A percentile compares a stretch with the other conserved stretches of the same genome.
phyloP scores from a whole-genome alignment of 768 basidiomycete genomes.

The Rubroboletus pulcherrimus region DNA sequence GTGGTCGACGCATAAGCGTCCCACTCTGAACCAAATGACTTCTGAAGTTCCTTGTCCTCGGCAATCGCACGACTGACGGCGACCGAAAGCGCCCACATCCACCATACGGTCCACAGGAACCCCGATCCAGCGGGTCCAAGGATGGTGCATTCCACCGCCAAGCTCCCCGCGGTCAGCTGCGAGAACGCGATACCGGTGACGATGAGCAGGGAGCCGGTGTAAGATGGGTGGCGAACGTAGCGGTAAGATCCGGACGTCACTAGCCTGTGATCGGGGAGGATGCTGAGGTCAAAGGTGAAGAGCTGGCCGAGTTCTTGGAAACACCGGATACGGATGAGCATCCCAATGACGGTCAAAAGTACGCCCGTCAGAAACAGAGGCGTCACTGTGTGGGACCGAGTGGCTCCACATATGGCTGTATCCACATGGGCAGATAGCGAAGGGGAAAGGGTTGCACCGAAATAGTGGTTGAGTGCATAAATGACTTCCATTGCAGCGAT shows the following conservation, averaged over 20 bases:
- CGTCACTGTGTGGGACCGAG: constrained; percentile 31
- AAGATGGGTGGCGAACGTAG: constrained; percentile 54
- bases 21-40: constrained; percentile 46
- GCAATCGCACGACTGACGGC: constrained; percentile 47
- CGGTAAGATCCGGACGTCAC: constrained; percentile 49
- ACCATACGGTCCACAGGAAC: constrained; percentile 41
- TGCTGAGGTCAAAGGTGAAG: constrained; percentile 58
- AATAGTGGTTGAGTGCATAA: constrained; percentile 34
- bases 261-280: constrained; percentile 49
- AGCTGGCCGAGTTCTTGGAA: constrained; percentile 50
- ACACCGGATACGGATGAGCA: constrained; percentile 49
- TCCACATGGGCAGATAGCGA: constrained; percentile 32
- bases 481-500: constrained; percentile 50
- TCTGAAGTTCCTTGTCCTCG: constrained; percentile 48
- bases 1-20: constrained; percentile 43
- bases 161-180: constrained; percentile 45
- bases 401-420: constrained; percentile 31
- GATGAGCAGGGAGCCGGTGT: constrained; percentile 50
- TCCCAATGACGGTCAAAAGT: constrained; percentile 39
- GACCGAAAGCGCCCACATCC: constrained; percentile 47
- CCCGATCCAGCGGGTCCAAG: constrained; percentile 31
- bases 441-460: constrained; percentile 31
- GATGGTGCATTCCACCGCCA: constrained; percentile 39
- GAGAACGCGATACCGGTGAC: constrained; percentile 44
- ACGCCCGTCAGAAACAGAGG: constrained; percentile 47